Evolutionary conservation across 306 rosid species (phyloP).

Genomic region (Lupinus albus): DNA sequence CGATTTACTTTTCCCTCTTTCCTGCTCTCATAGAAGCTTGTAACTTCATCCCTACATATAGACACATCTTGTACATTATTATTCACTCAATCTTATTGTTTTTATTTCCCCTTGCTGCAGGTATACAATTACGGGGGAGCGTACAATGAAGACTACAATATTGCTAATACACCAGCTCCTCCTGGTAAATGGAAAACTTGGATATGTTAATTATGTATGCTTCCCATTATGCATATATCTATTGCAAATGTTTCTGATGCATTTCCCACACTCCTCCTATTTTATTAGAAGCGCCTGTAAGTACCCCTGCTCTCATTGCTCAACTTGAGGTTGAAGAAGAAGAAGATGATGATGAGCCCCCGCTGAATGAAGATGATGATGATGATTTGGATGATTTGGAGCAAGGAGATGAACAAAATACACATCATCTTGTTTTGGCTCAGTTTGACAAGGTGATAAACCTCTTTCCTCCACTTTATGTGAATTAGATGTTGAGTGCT

Average conservation of each 20-base stretch:
- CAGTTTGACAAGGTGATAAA: slow-evolving; percentile 80
- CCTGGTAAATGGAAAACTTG: slow-evolving; percentile 50
- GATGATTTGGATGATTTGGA: slow-evolving; percentile 88
- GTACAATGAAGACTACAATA: slow-evolving; percentile 78
- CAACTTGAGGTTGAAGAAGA: slow-evolving; percentile 62
- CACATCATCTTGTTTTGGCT: slow-evolving; percentile 82
- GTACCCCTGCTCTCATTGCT: slow-evolving; percentile 68
- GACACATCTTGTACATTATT: slow-evolving; percentile 1
- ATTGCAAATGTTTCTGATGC: slow-evolving; percentile 17
- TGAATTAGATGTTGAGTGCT: neutral
- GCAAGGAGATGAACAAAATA: slow-evolving; percentile 73
- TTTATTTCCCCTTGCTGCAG: slow-evolving; percentile 47
- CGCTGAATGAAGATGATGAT: slow-evolving; percentile 83
- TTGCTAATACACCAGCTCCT: slow-evolving; percentile 90
- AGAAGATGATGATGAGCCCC: slow-evolving; percentile 79
- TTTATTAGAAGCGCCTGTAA: slow-evolving; percentile 56
- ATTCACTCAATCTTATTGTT: slow-evolving; percentile 5
- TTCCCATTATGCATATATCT: neutral
- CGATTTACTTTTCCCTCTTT: neutral
- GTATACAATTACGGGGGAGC: slow-evolving; percentile 77
- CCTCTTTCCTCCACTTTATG: neutral
- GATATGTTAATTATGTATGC: slow-evolving; percentile 15
- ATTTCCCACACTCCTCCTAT: slow-evolving; percentile 2
- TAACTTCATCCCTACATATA: neutral
- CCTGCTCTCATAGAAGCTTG: neutral